phyloP scores from a whole-genome alignment of 805 yeast species.

The Cyberlindnera euphorbiiphila region DNA sequence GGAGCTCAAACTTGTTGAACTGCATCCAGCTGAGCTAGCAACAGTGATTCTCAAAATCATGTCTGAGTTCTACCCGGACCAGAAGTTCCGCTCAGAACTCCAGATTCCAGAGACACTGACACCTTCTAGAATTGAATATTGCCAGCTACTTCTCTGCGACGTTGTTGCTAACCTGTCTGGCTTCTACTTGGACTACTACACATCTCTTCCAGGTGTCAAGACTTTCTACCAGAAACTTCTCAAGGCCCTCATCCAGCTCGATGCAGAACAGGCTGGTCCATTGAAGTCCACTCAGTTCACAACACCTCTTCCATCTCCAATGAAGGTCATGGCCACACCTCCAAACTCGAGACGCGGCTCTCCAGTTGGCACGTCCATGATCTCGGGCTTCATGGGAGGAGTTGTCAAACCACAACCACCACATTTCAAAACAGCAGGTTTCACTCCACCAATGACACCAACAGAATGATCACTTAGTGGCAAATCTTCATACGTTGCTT shows the following conservation, averaged over 20 bases:
- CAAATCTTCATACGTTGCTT: background rate
- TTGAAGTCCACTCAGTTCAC: constrained; percentile 11
- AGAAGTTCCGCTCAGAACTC: constrained; percentile 16
- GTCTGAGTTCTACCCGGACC: constrained; percentile 10
- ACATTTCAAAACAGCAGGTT: constrained; percentile 6
- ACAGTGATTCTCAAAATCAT: constrained; percentile 22
- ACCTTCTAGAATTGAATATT: constrained; percentile 6
- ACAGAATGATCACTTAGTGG: too few species aligned
- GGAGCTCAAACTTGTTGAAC: constrained; percentile 41
- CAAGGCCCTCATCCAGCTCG: constrained; percentile 13
- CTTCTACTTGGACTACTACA: constrained; percentile 13
- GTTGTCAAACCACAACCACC: constrained; percentile 9
- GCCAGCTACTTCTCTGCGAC: constrained; percentile 13
- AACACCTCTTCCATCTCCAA: constrained; percentile 17
- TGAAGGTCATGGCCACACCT: constrained; percentile 22
- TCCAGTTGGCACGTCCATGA: constrained; percentile 21
- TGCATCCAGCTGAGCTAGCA: constrained; percentile 30
- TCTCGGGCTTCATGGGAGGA: constrained; percentile 11
- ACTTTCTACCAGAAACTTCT: constrained; percentile 16
- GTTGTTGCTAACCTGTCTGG: constrained; percentile 12
- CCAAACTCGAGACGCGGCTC: constrained; percentile 29
- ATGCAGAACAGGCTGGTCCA: constrained; percentile 10
- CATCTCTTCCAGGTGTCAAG: constrained; percentile 16
- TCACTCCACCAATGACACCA: constrained; percentile 25
- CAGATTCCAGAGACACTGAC: constrained; percentile 13